Conservation (phyloP, 345 rosid genomes). For the Toxicodendron radicans region DNA sequence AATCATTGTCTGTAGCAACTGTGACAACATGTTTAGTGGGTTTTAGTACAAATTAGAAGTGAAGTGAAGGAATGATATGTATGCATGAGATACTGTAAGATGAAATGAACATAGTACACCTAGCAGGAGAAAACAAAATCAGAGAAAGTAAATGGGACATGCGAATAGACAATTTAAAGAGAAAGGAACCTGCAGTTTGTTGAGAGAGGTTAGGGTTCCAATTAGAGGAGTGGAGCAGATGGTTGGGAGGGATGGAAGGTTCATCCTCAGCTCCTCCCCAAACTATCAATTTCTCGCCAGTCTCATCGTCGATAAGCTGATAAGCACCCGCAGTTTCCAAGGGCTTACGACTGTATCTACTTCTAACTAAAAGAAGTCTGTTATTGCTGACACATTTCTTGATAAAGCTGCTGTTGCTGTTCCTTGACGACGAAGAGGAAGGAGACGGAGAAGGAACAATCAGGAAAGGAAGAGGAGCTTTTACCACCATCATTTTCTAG, state of each 20-base stretch:
- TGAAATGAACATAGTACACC: no score
- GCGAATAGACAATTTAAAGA: no score
- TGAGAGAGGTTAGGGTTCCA: conserved; percentile 31
- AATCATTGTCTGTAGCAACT: conserved; percentile 6
- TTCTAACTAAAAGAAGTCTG: conserved; percentile 26
- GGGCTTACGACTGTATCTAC: conserved; percentile 35
- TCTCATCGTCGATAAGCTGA: conserved; percentile 38
- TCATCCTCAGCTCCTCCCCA: conserved; percentile 37
- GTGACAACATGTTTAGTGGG: not conserved
- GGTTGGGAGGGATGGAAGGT: conserved; percentile 31
- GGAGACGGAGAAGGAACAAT: not conserved
- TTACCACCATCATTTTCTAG: conserved; percentile 19
- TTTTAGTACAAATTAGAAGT: not conserved
- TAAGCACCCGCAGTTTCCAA: conserved; percentile 42
- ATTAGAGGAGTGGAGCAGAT: conserved; percentile 30
- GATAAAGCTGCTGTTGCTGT: not conserved
- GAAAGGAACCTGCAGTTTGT: conserved; percentile 13
- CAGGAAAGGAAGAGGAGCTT: not conserved
- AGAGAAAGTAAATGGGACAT: no score
- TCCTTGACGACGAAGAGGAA: conserved; percentile 7
- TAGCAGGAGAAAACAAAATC: no score
- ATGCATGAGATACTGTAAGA: no score
- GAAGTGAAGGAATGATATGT: no score
- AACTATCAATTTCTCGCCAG: conserved; percentile 50
- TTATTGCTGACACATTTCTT: not conserved